Evolutionary conservation across 2,329 filamentous ascomycete species (phyloP).

Genomic region (Bipolaris victoriae): DNA sequence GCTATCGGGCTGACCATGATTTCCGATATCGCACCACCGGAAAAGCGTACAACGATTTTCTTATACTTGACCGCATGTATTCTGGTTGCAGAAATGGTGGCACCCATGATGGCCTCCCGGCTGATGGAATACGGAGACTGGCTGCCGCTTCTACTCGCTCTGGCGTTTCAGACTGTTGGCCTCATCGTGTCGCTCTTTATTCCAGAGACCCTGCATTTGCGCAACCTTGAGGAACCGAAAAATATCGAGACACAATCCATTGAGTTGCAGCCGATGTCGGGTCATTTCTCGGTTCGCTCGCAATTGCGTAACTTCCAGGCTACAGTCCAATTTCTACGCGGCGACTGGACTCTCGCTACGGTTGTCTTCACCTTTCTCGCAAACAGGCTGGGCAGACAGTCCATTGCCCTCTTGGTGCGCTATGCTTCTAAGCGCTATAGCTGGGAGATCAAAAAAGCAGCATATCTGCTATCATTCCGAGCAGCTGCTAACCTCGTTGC

Average conservation of each 20-base stretch:
- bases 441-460: conserved; percentile 54
- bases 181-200: conserved; percentile 37
- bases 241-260: conserved; percentile 23
- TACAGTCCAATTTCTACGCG: conserved; percentile 49
- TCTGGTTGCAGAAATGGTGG: conserved; percentile 44
- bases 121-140: conserved; percentile 45
- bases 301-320: conserved; percentile 46
- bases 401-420: conserved; percentile 56
- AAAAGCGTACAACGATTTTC: conserved; percentile 48
- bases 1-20: conserved; percentile 59
- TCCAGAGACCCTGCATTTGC: conserved; percentile 45
- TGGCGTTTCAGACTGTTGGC: conserved; percentile 38
- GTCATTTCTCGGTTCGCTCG: conserved; percentile 32
- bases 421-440: conserved; percentile 60
- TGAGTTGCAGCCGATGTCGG: conserved; percentile 23
- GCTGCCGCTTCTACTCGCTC: conserved; percentile 40
- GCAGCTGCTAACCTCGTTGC: conserved; percentile 56
- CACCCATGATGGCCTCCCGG: conserved; percentile 40
- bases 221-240: conserved; percentile 37
- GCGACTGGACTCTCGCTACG: conserved; percentile 52
- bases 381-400: conserved; percentile 56
- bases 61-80: conserved; percentile 38
- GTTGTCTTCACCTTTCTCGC: conserved; percentile 54
- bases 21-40: conserved; percentile 57
- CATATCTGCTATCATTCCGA: conserved; percentile 54